Base-by-base conservation (phyloP, 768 basidiomycete genomes). In the Hericium coralloides region DNA sequence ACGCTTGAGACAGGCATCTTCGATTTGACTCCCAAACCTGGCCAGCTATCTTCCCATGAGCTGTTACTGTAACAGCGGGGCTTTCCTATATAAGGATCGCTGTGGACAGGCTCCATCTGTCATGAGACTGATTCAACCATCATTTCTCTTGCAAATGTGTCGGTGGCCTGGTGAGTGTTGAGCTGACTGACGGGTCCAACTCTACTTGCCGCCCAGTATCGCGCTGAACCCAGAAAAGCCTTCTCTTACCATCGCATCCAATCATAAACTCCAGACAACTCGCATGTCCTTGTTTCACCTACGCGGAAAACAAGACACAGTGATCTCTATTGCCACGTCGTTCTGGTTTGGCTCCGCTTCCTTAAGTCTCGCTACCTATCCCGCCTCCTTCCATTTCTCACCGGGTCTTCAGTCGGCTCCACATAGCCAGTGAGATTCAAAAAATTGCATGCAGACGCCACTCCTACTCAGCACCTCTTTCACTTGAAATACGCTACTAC, bases 371-470 rank as follows among this genome's bases (percentile, higher is more conserved):
- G 85, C 10, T 86, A 86, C 67, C 81, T 84, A 6, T 26, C 31
- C 84, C 86, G 58, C 77, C 83, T 26, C 84, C 83, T 4, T 84
- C 83, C 7, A 84, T 86, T 20, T 82, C 83, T 0, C 85, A 85
- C 65, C 72, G 82, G 60, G 83, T 83, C 2, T 85, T 86, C 64
- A 76, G 68, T 12, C 69, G 70, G 36, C 69, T 84, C 7, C 77
- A 77, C 1, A 79, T 47, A 86, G 84, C 65, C 78, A 31, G 77
- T 9, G 80, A 85, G 64, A 82, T 83, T 64, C 36, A 79, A 72
- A 53, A 85, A 86, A 66, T 77, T 81, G 3, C 80, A 77, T 66
- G 81, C 84, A 14, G 78, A 80, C 56, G 72, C 79, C 59, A 80
- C 79, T 59, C 79, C 84, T 2, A 84, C 83, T 5, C 84, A 85